A percentile compares a stretch with the other conserved stretches of the same genome.
Evolutionary conservation across 495 filamentous ascomycete species (phyloP).

Genomic region (Astrocystis sublimbata): DNA sequence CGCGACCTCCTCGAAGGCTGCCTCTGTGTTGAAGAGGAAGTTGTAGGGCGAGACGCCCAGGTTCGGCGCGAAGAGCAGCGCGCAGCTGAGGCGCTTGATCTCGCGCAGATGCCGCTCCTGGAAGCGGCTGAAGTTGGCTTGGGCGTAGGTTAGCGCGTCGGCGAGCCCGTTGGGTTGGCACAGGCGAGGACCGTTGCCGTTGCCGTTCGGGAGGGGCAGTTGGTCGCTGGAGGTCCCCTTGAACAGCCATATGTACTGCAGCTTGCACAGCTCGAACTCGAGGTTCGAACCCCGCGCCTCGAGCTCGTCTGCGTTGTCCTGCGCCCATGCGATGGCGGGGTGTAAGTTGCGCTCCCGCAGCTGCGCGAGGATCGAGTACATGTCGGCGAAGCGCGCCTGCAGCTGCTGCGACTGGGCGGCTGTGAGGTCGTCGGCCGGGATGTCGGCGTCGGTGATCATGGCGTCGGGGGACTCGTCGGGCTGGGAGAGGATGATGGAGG

Average conservation of each 20-base stretch:
- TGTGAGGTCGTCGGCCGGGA: conserved; percentile 49
- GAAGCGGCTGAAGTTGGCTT: conserved; percentile 57
- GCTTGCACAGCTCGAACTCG: conserved; percentile 86
- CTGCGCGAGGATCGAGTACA: conserved; percentile 86
- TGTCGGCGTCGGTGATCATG: conserved; percentile 28
- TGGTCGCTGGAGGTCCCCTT: conserved; percentile 47
- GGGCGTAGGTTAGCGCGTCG: conserved; percentile 73
- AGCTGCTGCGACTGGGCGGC: conserved; percentile 65
- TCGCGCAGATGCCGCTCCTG: conserved; percentile 68
- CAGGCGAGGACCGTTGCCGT: too few relatives aligned
- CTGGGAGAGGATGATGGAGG: conserved; percentile 16
- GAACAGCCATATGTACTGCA: conserved; percentile 87
- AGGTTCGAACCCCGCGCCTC: conserved; percentile 86
- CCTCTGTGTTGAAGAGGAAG: conserved; percentile 68
- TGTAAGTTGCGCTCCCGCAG: conserved; percentile 70
- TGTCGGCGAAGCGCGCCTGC: conserved; percentile 76
- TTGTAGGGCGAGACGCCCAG: conserved; percentile 71
- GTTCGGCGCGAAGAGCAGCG: conserved; percentile 75
- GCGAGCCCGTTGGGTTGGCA: too few relatives aligned
- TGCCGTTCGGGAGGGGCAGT: conserved; percentile 43
- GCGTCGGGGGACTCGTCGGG: conserved; percentile 26
- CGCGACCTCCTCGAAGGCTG: conserved; percentile 77
- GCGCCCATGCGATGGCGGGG: conserved; percentile 86
- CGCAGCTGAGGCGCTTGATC: conserved; percentile 71
- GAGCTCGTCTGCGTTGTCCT: conserved; percentile 64